phyloP scores from a whole-genome alignment of 495 filamentous ascomycete genomes.

The Xylaria curta region DNA sequence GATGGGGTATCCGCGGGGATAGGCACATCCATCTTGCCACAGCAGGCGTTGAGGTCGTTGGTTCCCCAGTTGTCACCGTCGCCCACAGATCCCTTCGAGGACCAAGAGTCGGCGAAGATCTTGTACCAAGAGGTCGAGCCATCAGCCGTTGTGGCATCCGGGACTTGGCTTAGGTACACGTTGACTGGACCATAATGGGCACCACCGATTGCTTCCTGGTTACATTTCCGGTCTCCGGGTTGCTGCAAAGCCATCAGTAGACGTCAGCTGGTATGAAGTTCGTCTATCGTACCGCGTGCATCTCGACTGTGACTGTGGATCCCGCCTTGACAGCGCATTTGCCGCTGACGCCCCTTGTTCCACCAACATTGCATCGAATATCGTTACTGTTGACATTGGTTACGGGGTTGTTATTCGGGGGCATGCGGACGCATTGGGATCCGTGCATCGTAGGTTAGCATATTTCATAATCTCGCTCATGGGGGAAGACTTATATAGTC shows the following conservation, averaged over 20 bases:
- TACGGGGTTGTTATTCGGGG: constrained; percentile 47
- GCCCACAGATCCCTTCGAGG: constrained; percentile 43
- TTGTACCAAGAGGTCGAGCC: constrained; percentile 51
- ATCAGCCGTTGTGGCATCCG: constrained; percentile 48
- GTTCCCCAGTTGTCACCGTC: constrained; percentile 47
- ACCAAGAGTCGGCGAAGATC: constrained; percentile 45
- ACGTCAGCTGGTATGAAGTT: constrained; percentile 34
- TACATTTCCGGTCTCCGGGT: constrained; percentile 53
- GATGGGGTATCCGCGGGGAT: constrained; percentile 47
- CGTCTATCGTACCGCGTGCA: constrained; percentile 47
- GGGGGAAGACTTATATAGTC: constrained; percentile 41
- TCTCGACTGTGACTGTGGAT: constrained; percentile 53
- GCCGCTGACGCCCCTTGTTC: constrained; percentile 29
- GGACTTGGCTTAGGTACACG: constrained; percentile 56
- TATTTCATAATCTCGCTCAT: neutral
- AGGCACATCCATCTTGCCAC: constrained; percentile 47
- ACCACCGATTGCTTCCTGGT: constrained; percentile 55
- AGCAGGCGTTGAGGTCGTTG: constrained; percentile 48
- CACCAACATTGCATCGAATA: constrained; percentile 49
- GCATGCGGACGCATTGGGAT: constrained; percentile 44
- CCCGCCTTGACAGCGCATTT: constrained; percentile 48
- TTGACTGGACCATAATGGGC: constrained; percentile 60
- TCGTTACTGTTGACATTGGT: constrained; percentile 49
- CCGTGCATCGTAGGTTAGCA: constrained; percentile 32
- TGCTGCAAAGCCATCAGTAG: constrained; percentile 43